Percentiles rank a stretch among this genome's conserved stretches.
These are phyloP conservation scores for Aureobasidium sp. DNA, from an alignment of 2,329 filamentous ascomycete species.

Conservation along the genomic window DNA sequence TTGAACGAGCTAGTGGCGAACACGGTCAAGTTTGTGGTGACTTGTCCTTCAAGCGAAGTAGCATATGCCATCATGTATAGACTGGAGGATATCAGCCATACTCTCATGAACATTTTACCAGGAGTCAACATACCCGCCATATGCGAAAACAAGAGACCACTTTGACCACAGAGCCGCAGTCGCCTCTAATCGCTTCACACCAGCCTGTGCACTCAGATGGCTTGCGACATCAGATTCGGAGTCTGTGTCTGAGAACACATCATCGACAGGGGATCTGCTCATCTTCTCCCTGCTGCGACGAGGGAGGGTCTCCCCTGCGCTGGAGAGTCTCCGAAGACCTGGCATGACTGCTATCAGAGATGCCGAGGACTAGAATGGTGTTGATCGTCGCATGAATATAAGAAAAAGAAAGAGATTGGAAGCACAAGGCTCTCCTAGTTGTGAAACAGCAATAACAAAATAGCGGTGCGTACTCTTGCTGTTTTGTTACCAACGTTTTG, in stretches of 20 bases:
- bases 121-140: constrained; percentile 30
- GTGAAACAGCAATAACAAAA: constrained; percentile 9
- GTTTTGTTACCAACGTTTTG: constrained; percentile 9
- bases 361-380: background rate
- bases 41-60: constrained; percentile 61
- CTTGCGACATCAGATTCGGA: constrained; percentile 13
- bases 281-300: constrained; percentile 10
- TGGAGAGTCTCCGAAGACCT: constrained; percentile 14
- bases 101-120: background rate
- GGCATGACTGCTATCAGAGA: constrained; percentile 16
- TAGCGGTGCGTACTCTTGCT: constrained; percentile 12
- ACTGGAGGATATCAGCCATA: constrained; percentile 16
- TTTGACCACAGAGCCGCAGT: constrained; percentile 45
- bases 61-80: constrained; percentile 55
- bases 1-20: constrained; percentile 61
- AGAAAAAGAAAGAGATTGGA: background rate
- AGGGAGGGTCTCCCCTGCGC: constrained; percentile 6
- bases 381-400: background rate
- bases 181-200: constrained; percentile 44
- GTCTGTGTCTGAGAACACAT: background rate
- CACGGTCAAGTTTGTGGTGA: constrained; percentile 52
- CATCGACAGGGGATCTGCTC: background rate
- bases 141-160: constrained; percentile 40
- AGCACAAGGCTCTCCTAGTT: background rate
- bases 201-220: constrained; percentile 34